Conservation (phyloP, 2,329 filamentous ascomycete genomes). For the Trichophyton mentagrophytes region DNA sequence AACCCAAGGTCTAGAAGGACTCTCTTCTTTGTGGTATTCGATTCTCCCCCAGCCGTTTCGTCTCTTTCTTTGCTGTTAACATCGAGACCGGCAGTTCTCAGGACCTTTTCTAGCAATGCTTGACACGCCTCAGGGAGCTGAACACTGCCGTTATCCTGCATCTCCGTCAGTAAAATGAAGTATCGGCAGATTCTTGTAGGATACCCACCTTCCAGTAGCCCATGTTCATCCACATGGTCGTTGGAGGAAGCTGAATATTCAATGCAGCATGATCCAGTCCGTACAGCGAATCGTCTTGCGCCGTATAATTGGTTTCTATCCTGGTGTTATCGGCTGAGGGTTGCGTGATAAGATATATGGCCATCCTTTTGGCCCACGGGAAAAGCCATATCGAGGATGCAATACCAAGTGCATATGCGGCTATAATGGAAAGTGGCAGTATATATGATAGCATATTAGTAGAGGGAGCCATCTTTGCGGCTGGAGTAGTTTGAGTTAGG, state of each 20-base stretch:
- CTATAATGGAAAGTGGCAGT: not conserved
- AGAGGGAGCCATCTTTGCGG: not conserved
- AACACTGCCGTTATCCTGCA: not conserved
- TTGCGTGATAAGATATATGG: not conserved
- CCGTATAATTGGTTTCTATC: not conserved
- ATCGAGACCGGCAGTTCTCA: conserved; percentile 34
- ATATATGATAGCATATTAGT: not conserved
- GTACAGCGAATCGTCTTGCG: conserved; percentile 24
- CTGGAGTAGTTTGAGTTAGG: not conserved
- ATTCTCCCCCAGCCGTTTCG: not conserved
- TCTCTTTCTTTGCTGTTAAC: not conserved
- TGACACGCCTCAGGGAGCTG: conserved; percentile 37
- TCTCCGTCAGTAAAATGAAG: not conserved
- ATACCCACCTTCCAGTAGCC: conserved; percentile 43
- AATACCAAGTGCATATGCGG: not conserved
- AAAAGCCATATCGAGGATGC: not conserved
- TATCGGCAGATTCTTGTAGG: not conserved
- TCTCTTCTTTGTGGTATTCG: conserved; percentile 4
- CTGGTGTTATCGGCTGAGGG: not conserved
- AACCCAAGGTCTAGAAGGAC: conserved; percentile 43
- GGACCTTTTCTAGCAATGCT: conserved; percentile 38
- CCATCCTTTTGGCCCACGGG: not conserved
- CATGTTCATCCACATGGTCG: conserved; percentile 53
- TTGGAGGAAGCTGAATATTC: conserved; percentile 37
- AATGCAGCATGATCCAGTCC: conserved; percentile 45